Base-by-base conservation (phyloP, 257 asterid genomes). In the Nicotiana benthamiana region DNA sequence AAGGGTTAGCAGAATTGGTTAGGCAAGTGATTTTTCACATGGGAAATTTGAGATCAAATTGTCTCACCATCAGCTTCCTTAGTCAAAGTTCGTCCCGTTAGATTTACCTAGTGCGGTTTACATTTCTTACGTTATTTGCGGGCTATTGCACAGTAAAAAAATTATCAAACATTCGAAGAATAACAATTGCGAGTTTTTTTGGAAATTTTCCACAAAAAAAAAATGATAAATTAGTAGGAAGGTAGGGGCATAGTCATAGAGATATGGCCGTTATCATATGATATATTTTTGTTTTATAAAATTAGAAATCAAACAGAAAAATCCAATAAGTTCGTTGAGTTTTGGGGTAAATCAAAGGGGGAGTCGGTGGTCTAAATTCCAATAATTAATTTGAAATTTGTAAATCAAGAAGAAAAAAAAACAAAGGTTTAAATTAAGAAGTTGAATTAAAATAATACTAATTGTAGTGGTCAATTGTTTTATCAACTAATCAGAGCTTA, bases 301-400 rank as follows among this genome's bases (percentile, higher is more conserved):
- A n/a, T 62, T 48, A 83, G 22, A 65, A 80, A 72, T 18, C 27
- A 75, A 34, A 40, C 16, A 16, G 77, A 22, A 53, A 80, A 46
- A 51, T 60, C 81, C 83, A 79, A 26, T 74, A 54, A 40, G 68
- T 74, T 75, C 15, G 74, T 82, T 26, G 48, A 84, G 48, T 81
- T 79, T 82, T 28, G 86, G 82, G 79, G 75, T 59, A 60, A 26
- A 78, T 27, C 26, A 11, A 63, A 75, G 13, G 9, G 27, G 68
- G 52, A 75, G 87, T 75, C 26, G 82, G 88, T 85, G 83, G 83
- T 84, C 85, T 77, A 82, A 82, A 72, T 66, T 80, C 36, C 51
- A 54, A 67, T 75, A 24, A 82, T 74, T 27, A 34, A 77, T 15
- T 18, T 20, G 32, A 60, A 46, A n/a, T 77, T 59, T 59, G 8